A percentile compares a stretch with the other conserved stretches of the same genome.
These are phyloP conservation scores for Carallia pectinifolia DNA, from an alignment of 345 rosid species.

Conservation along the genomic window DNA sequence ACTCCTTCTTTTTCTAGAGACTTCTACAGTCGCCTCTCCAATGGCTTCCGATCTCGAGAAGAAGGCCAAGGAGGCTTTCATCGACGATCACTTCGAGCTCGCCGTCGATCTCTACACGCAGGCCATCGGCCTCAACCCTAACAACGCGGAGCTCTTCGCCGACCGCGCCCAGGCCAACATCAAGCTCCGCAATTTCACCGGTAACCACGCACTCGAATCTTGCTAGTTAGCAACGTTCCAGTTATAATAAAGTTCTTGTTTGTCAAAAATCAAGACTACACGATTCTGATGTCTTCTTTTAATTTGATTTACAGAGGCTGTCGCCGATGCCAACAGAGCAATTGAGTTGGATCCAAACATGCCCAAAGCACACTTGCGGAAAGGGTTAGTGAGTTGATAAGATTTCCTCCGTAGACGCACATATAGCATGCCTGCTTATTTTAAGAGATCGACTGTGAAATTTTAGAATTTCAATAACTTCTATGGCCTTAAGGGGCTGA, in stretches of 20 bases:
- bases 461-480: too few species aligned
- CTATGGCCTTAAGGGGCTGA: too few species aligned
- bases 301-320: slow-evolving; percentile 56
- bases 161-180: slow-evolving; percentile 93
- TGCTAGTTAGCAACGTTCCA: too few species aligned
- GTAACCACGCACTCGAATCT: slow-evolving; percentile 26
- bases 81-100: slow-evolving; percentile 83
- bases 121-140: slow-evolving; percentile 68
- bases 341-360: slow-evolving; percentile 64
- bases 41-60: slow-evolving; percentile 74
- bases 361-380: slow-evolving; percentile 79
- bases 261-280: too few species aligned
- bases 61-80: slow-evolving; percentile 82
- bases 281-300: background rate
- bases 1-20: too few species aligned
- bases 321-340: slow-evolving; percentile 77
- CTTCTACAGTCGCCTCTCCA: background rate
- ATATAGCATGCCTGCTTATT: too few species aligned
- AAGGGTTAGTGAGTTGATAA: slow-evolving; percentile 50
- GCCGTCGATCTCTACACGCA: slow-evolving; percentile 74
- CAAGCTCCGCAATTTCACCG: slow-evolving; percentile 67
- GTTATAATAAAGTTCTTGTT: too few species aligned
- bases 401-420: background rate
- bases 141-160: slow-evolving; percentile 60
- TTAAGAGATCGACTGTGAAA: too few species aligned